Evolutionary conservation across 2,329 filamentous ascomycete species (phyloP).

Genomic region (Leptoxyphium fumago): DNA sequence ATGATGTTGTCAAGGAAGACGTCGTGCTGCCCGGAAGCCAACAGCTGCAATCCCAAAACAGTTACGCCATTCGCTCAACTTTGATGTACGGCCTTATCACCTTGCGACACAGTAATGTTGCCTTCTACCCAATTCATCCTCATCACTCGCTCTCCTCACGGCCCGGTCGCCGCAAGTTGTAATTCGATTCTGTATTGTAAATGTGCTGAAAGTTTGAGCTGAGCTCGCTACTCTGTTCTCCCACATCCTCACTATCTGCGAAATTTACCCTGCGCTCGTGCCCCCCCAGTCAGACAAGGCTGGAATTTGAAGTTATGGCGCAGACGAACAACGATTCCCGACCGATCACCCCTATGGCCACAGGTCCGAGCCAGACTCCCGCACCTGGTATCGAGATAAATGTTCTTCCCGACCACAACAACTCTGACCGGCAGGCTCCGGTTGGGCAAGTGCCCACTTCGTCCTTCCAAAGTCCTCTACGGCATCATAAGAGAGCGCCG

Average conservation of each 20-base stretch:
- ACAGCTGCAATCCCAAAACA: neutral
- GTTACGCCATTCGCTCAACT: neutral
- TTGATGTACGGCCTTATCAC: neutral
- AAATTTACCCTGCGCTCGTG: too few species aligned
- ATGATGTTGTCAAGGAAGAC: too few species aligned
- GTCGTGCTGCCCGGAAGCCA: neutral
- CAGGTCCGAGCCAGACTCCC: neutral
- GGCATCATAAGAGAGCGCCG: slow-evolving; percentile 48
- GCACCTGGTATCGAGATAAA: neutral
- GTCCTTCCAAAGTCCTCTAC: slow-evolving; percentile 46
- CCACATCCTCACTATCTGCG: too few species aligned
- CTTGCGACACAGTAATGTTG: neutral
- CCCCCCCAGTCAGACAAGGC: too few species aligned
- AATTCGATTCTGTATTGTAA: neutral
- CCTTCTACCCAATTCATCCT: neutral
- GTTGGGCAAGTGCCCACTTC: slow-evolving; percentile 31
- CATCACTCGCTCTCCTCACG: neutral
- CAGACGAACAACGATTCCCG: neutral
- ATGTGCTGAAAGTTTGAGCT: neutral
- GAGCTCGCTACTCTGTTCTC: neutral
- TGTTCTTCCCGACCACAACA: neutral
- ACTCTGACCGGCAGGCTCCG: slow-evolving; percentile 1
- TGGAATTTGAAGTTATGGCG: neutral
- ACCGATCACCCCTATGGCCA: neutral
- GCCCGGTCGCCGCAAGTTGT: neutral